A percentile compares a stretch with the other conserved stretches of the same genome.
Conservation (phyloP, 805 yeast species). For the Cyberlindnera bimundalis region DNA sequence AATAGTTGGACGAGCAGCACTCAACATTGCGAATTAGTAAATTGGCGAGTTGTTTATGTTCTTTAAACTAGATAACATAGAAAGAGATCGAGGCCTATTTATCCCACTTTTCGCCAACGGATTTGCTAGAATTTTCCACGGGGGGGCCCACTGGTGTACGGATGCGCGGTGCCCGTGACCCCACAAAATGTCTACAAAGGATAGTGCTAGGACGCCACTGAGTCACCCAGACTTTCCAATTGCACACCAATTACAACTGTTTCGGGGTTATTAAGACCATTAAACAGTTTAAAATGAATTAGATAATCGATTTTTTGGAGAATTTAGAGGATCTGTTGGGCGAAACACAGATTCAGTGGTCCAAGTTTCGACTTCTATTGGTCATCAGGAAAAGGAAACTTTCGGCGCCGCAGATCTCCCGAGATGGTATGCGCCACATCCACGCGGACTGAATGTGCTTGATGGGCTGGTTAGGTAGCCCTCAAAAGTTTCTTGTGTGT, state of each 20-base stretch:
- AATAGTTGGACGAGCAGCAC: slow-evolving; percentile 27
- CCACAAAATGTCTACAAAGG: neutral
- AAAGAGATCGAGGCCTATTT: neutral
- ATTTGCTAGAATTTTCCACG: slow-evolving; percentile 18
- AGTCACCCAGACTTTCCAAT: no score
- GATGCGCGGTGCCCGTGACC: slow-evolving; percentile 7
- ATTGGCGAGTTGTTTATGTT: neutral
- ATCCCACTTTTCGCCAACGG: slow-evolving; percentile 5
- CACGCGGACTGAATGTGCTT: neutral
- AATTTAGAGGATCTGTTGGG: no score
- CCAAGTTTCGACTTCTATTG: no score
- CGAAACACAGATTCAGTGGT: no score
- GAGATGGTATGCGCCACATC: neutral
- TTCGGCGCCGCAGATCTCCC: neutral
- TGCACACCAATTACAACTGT: no score
- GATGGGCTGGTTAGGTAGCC: no score
- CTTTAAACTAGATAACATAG: no score
- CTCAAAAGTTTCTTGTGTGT: no score
- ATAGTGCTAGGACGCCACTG: no score
- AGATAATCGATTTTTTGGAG: no score
- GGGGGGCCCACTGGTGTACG: slow-evolving; percentile 7
- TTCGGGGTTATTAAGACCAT: no score
- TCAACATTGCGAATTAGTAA: slow-evolving; percentile 20
- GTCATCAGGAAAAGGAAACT: neutral
- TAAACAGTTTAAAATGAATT: no score